phyloP scores from a whole-genome alignment of 768 basidiomycete genomes.

The Mycena venus region DNA sequence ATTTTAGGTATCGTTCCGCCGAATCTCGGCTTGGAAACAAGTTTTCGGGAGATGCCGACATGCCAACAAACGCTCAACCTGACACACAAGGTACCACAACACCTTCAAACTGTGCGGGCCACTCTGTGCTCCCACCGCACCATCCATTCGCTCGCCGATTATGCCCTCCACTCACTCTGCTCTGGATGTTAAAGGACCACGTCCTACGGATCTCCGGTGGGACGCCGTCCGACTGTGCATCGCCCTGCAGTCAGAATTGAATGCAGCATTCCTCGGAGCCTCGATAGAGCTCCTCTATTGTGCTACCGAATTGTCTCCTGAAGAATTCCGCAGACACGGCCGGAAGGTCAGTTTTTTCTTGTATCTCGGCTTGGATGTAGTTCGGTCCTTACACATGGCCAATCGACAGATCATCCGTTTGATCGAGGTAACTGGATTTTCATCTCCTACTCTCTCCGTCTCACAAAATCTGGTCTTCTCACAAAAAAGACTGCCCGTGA shows the following conservation, averaged over 20 bases:
- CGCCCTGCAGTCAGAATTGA: slow-evolving; percentile 20
- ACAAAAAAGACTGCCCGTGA: slow-evolving; percentile 20
- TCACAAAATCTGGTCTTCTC: not conserved
- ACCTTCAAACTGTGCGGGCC: slow-evolving; percentile 14
- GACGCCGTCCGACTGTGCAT: slow-evolving; percentile 26
- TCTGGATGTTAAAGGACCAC: not conserved
- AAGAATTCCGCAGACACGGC: slow-evolving; percentile 21
- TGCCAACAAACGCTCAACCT: slow-evolving; percentile 8
- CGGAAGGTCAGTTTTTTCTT: slow-evolving; percentile 16
- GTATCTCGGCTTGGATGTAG: not conserved
- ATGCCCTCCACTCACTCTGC: slow-evolving; percentile 2
- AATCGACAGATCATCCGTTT: slow-evolving; percentile 24
- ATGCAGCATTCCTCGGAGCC: slow-evolving; percentile 14
- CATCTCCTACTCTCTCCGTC: not conserved
- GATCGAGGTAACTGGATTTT: slow-evolving; percentile 20
- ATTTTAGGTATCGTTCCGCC: no score
- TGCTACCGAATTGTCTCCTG: not conserved
- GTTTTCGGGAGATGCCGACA: slow-evolving; percentile 10
- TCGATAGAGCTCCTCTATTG: slow-evolving; percentile 21
- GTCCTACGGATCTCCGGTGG: not conserved
- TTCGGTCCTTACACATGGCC: slow-evolving; percentile 4
- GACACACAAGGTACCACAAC: slow-evolving; percentile 12
- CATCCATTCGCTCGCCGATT: slow-evolving; percentile 9
- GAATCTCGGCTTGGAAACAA: no score
- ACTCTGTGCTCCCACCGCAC: slow-evolving; percentile 18